phyloP scores from a whole-genome alignment of 805 yeast species.

The Metschnikowia gruessii region DNA sequence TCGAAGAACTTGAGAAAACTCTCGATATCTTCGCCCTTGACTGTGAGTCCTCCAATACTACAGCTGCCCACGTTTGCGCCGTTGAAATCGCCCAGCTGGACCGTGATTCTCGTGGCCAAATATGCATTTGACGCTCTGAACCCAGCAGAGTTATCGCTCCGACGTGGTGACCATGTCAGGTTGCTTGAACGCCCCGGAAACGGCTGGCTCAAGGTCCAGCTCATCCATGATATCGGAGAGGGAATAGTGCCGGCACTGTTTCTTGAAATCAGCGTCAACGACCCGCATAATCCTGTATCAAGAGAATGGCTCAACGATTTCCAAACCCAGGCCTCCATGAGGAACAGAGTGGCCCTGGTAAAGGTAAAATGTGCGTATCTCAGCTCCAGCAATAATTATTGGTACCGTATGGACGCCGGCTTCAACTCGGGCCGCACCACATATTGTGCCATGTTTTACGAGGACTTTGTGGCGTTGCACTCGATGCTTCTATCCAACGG shows the following conservation, averaged over 20 bases:
- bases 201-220: slow-evolving; percentile 40
- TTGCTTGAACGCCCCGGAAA: slow-evolving; percentile 36
- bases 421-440: slow-evolving; percentile 21
- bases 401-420: slow-evolving; percentile 35
- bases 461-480: slow-evolving; percentile 38
- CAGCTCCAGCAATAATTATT: slow-evolving; percentile 22
- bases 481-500: slow-evolving; percentile 1
- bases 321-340: background rate
- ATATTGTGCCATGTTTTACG: slow-evolving; percentile 32
- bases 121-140: slow-evolving; percentile 32
- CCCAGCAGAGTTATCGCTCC: slow-evolving; percentile 27
- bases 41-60: slow-evolving; percentile 4
- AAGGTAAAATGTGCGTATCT: slow-evolving; percentile 29
- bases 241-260: slow-evolving; percentile 42
- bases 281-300: slow-evolving; percentile 31
- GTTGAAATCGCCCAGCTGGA: slow-evolving; percentile 4
- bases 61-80: slow-evolving; percentile 5
- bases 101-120: slow-evolving; percentile 29
- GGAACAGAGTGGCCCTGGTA: slow-evolving; percentile 15
- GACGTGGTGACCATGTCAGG: slow-evolving; percentile 29
- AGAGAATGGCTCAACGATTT: slow-evolving; percentile 31
- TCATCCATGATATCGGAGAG: slow-evolving; percentile 21
- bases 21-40: slow-evolving; percentile 3
- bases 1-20: slow-evolving; percentile 4
- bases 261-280: slow-evolving; percentile 40